Evolutionary conservation across 495 filamentous ascomycete genomes (phyloP), one percentile per base, ranked within the genome.

Genomic region (Aspergillus biplanus): DNA sequence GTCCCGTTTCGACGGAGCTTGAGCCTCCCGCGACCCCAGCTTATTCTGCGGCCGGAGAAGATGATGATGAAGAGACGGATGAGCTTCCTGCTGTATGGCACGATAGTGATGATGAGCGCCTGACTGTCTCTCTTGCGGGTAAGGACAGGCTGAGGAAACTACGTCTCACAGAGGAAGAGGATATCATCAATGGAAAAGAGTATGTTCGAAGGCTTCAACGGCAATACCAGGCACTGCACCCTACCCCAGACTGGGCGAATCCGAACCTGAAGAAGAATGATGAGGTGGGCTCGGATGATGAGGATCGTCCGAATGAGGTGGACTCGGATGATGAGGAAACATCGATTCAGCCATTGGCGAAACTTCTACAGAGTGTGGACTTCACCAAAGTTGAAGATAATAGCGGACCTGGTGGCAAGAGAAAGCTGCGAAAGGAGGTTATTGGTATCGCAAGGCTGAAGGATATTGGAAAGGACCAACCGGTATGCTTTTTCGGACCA

Each of bases 51-150:
- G 64, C 59, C 7, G 75, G 78, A 34, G 74, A 75, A 6, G 68
- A 75, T 21, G 69, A 71, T 3, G 70, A 71, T 3, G 70, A 72
- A 31, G 71, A 77, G 11, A 67, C 73, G 1, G 73, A 69, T 37
- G 49, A 54, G 16, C 33, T 65, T 27, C 74, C 82, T 61, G 59
- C 90, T 11, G 89, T 91, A 13, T 99, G 95, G 95, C 86, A 92
- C 65, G 95, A 99, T 76, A 97, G 93, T 75, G 95, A 98, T 67
- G 95, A 99, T 68, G 95, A 99, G 70, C 85, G 89, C 44, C 78
- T 97, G 55, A 85, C 85, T 18, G 81, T 99, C 52, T 97, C 93
- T 4, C 83, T 99, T 12, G 90, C 90, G 9, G 82, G 86, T 46
- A 85, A 88, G 47, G 82, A 83, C 18, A 84, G 88, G 52, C 75